A percentile compares a stretch with the other conserved stretches of the same genome.
Evolutionary conservation across 108 stramenopile genomes (phyloP).

Genomic region (Skeletonema costatum): DNA sequence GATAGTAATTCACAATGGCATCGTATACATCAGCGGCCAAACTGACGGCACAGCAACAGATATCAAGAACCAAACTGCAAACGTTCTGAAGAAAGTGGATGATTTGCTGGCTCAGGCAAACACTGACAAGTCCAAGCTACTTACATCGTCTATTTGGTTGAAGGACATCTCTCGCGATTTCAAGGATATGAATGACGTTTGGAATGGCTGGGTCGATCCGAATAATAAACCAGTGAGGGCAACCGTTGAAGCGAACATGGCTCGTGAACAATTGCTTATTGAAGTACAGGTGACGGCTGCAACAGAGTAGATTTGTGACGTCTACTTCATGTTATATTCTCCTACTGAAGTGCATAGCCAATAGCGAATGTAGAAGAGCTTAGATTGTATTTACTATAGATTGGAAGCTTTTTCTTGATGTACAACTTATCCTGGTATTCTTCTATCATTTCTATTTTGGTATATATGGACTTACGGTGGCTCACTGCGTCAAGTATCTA

Average conservation of each 20-base stretch:
- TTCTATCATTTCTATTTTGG: no score
- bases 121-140: conserved; percentile 42
- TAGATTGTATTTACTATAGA: no score
- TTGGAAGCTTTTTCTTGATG: no score
- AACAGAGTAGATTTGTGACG: conserved; percentile 5
- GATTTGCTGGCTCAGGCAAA: conserved; percentile 39
- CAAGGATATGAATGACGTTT: conserved; percentile 48
- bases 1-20: conserved; percentile 42
- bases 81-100: conserved; percentile 43
- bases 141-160: conserved; percentile 48
- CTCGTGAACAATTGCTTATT: conserved; percentile 46
- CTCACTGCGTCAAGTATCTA: no score
- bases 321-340: not conserved
- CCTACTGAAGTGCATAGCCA: no score
- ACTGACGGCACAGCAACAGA: conserved; percentile 42
- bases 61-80: conserved; percentile 30
- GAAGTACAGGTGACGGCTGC: conserved; percentile 64
- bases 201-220: conserved; percentile 62
- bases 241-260: conserved; percentile 51
- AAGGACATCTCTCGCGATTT: conserved; percentile 50
- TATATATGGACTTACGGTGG: no score
- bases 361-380: no score
- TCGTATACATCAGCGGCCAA: conserved; percentile 51
- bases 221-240: conserved; percentile 58
- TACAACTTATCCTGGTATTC: no score